Base-by-base conservation (phyloP, 2,329 filamentous ascomycete genomes). In the Harringtonia lauricola region DNA sequence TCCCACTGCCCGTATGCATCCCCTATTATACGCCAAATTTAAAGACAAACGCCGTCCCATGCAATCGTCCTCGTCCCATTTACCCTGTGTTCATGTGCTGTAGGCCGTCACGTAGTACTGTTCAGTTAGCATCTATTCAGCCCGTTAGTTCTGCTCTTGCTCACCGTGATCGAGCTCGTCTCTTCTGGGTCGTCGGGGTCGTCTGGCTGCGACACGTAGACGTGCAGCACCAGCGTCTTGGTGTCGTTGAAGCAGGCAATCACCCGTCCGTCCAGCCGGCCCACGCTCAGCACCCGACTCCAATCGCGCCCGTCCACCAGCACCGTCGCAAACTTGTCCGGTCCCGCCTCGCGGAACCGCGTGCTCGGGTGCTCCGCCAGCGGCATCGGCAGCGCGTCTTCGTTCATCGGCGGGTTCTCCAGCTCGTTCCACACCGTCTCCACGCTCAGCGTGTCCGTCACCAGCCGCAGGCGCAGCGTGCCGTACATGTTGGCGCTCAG, bases 401-500 rank as follows among this genome's bases (percentile, higher is more conserved):
- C 86, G 59, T 95, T 89, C 15, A 96, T 68, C 53, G 89, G 81
- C 8, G 92, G 90, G 60, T 96, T 95, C 44, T 80, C 79, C 28
- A 98, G 74, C 2, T 81, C 85, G 3, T 77, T 79, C 92, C 92
- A 98, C 36, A 83, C 75, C 55, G 83, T 92, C 46, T 81, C 81
- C 45, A 96, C 94, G 48, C 83, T 81, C 54, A 95, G 78, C 8
- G 83, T 78, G 59, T 96, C 89, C 1, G 88, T 92, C 30, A 76
- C 73, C 47, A 95, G 83, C 12, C 83, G 79, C 49, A 98, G 71
- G 38, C 80, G 80, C 45, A 98, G 66, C 46, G 80, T 81, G 18
- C 92, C 92, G 62, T 94, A 86, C 87, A 95, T 95, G 62, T 95
- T 98, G 26, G 89, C 92, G 43, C 83, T 83, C 36, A 96, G 66